These are phyloP conservation scores for Hypomontagnella submonticulosa DNA, from an alignment of 495 filamentous ascomycete species.

Conservation along the genomic window DNA sequence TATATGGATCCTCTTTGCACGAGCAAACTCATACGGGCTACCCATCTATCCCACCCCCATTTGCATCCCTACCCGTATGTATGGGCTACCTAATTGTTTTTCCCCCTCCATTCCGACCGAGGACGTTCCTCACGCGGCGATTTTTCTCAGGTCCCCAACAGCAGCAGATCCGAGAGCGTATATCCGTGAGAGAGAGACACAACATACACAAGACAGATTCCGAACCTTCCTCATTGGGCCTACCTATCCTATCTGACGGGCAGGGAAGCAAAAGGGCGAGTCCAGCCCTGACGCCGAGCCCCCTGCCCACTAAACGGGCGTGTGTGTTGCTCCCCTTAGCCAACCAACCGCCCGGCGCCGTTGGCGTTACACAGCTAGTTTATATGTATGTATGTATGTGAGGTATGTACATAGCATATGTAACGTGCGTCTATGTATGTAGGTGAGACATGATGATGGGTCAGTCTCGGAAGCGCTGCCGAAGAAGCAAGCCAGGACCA, in stretches of 20 bases:
- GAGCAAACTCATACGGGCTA: too few relatives aligned
- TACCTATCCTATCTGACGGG: neutral
- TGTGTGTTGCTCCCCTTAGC: conserved; percentile 10
- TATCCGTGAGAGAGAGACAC: too few relatives aligned
- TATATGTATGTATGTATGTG: conserved; percentile 1
- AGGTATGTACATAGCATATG: neutral
- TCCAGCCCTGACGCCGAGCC: conserved; percentile 22
- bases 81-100: too few relatives aligned
- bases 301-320: neutral
- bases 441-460: conserved; percentile 16
- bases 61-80: too few relatives aligned
- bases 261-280: conserved; percentile 1
- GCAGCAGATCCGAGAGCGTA: too few relatives aligned
- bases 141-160: too few relatives aligned
- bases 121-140: too few relatives aligned
- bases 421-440: conserved; percentile 2
- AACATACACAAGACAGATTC: conserved; percentile 11
- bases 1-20: neutral
- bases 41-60: too few relatives aligned
- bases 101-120: too few relatives aligned
- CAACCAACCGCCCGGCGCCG: conserved; percentile 27
- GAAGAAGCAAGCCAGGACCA: neutral
- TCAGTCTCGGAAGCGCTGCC: conserved; percentile 25
- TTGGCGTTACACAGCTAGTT: conserved; percentile 6
- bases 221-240: conserved; percentile 38